Evolutionary conservation across 306 rosid species (phyloP).

Genomic region (Cucurbita ficifolia): DNA sequence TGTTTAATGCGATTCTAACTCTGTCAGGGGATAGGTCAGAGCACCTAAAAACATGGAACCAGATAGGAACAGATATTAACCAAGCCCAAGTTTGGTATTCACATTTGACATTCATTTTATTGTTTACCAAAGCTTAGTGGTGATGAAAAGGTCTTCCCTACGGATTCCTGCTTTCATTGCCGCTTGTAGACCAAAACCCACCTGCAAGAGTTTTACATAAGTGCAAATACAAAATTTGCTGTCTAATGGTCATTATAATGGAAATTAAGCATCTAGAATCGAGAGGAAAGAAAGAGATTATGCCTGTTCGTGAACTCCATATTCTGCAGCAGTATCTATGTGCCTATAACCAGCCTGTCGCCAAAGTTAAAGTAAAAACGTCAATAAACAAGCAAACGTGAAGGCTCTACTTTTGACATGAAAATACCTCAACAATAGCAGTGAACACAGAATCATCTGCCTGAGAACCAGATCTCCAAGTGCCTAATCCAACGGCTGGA

Average conservation of each 20-base stretch:
- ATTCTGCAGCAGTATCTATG: conserved; percentile 35
- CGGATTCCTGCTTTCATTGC: conserved; percentile 42
- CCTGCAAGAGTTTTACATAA: conserved; percentile 16
- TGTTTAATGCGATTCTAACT: conserved; percentile 37
- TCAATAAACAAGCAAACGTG: background rate
- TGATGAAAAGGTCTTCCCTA: conserved; percentile 40
- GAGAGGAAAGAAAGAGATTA: background rate
- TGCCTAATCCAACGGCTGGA: conserved; percentile 1
- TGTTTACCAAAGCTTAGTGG: conserved; percentile 41
- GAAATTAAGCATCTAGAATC: background rate
- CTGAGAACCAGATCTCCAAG: background rate
- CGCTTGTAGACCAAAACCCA: conserved; percentile 36
- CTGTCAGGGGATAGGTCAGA: conserved; percentile 48
- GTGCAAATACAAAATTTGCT: background rate
- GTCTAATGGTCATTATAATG: background rate
- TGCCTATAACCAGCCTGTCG: conserved; percentile 40
- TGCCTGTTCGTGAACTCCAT: conserved; percentile 47
- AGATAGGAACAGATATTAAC: background rate
- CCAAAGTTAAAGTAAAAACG: background rate
- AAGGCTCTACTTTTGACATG: background rate
- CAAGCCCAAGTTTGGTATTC: background rate
- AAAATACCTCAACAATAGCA: background rate
- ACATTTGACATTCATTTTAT: background rate
- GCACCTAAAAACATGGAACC: conserved; percentile 26
- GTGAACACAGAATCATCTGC: background rate